A percentile compares a stretch with the other conserved stretches of the same genome.
Conservation (phyloP, 306 rosid species). For the Castanospermum australe region DNA sequence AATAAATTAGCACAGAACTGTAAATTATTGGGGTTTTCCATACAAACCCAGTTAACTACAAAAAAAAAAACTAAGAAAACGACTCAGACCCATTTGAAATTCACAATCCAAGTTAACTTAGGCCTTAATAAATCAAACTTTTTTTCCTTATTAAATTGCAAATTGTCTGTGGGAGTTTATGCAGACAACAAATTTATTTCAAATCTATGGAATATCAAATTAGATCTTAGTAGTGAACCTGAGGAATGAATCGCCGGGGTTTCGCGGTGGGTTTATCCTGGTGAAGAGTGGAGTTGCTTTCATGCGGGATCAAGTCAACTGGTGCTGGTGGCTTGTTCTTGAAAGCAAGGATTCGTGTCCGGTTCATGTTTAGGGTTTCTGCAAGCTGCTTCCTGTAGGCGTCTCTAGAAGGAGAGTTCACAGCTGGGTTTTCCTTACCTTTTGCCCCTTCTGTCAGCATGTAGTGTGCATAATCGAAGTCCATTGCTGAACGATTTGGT, state of each 20-base stretch:
- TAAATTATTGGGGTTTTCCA: background rate
- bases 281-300: constrained; percentile 23
- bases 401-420: constrained; percentile 57
- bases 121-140: background rate
- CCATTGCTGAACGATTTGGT: constrained; percentile 64
- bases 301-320: constrained; percentile 57
- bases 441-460: constrained; percentile 60
- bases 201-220: background rate
- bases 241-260: constrained; percentile 66
- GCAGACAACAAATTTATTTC: background rate
- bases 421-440: constrained; percentile 69
- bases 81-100: background rate
- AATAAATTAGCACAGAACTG: background rate
- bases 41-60: background rate
- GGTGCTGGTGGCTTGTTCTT: constrained; percentile 84
- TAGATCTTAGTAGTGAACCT: constrained; percentile 37
- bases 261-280: constrained; percentile 51
- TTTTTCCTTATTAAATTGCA: background rate
- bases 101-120: background rate
- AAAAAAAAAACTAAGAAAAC: background rate
- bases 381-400: constrained; percentile 75
- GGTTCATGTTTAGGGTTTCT: constrained; percentile 78
- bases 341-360: constrained; percentile 77
- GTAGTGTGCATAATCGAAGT: constrained; percentile 57
- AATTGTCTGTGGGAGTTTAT: background rate